Evolutionary conservation across 2,329 filamentous ascomycete genomes (phyloP).

Genomic region (Pezicula carpinea): DNA sequence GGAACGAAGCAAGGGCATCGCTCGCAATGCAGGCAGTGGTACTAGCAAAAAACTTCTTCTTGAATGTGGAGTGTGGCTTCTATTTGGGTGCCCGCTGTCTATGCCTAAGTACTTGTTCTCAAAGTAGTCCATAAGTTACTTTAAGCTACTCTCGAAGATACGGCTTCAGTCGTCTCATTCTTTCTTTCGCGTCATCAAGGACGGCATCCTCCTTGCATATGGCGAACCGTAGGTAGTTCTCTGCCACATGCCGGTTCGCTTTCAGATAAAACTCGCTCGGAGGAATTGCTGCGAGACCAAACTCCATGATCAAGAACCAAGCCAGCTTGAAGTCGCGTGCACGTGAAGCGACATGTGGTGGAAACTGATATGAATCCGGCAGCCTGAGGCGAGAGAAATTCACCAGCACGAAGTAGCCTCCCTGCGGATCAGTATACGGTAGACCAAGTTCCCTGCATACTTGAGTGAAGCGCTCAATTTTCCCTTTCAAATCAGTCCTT

Average conservation of each 20-base stretch:
- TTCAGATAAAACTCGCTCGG: constrained; percentile 90
- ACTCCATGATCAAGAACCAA: constrained; percentile 92
- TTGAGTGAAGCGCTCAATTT: constrained; percentile 11
- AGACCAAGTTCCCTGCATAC: constrained; percentile 15
- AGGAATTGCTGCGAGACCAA: constrained; percentile 93
- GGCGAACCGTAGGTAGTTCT: constrained; percentile 87
- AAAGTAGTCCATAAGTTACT: too few relatives aligned
- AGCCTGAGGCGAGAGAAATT: constrained; percentile 82
- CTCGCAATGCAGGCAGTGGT: too few relatives aligned
- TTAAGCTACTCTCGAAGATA: too few relatives aligned
- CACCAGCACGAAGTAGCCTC: constrained; percentile 90
- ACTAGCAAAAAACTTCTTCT: too few relatives aligned
- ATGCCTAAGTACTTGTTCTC: too few relatives aligned
- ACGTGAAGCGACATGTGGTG: constrained; percentile 73
- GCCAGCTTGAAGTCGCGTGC: constrained; percentile 86
- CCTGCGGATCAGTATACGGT: constrained; percentile 44
- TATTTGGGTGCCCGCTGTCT: too few relatives aligned
- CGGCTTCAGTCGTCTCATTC: constrained; percentile 66
- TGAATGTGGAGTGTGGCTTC: too few relatives aligned
- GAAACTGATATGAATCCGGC: constrained; percentile 77
- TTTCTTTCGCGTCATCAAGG: constrained; percentile 70
- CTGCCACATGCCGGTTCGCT: constrained; percentile 70
- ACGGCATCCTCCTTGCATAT: constrained; percentile 90
- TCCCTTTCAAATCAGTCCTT: constrained; percentile 40
- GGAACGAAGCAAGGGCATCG: too few relatives aligned